Percentiles rank a stretch among this genome's conserved stretches.
phyloP scores from a whole-genome alignment of 805 yeast genomes.

The Zygosaccharomyces pseudorouxii region DNA sequence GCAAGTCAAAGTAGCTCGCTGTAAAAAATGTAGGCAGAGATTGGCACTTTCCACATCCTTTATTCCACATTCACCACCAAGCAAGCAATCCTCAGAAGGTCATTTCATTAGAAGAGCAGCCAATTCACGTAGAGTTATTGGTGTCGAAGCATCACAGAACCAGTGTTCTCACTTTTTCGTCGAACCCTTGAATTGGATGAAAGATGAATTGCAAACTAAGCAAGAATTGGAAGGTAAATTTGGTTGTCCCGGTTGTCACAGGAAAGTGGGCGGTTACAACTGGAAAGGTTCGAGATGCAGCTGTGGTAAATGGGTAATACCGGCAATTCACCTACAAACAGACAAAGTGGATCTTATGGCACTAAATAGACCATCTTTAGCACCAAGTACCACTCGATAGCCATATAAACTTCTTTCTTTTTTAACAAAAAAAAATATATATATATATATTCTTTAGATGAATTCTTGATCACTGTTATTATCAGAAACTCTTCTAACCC shows the following conservation, averaged over 20 bases:
- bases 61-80: constrained; percentile 64
- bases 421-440: background rate
- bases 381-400: background rate
- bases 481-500: constrained; percentile 8
- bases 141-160: constrained; percentile 51
- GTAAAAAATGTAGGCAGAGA: constrained; percentile 74
- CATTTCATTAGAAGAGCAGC: constrained; percentile 62
- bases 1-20: constrained; percentile 47
- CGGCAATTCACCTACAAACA: constrained; percentile 76
- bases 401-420: background rate
- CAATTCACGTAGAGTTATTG: constrained; percentile 55
- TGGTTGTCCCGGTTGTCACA: constrained; percentile 73
- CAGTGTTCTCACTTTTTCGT: constrained; percentile 79
- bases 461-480: constrained; percentile 13
- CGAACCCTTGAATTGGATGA: constrained; percentile 94
- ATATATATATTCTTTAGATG: constrained; percentile 1
- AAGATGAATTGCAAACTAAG: constrained; percentile 56
- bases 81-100: constrained; percentile 57
- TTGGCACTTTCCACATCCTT: constrained; percentile 62
- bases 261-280: constrained; percentile 85
- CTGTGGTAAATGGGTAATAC: constrained; percentile 94
- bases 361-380: constrained; percentile 4
- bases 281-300: constrained; percentile 95
- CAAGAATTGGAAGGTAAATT: constrained; percentile 85
- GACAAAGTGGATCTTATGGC: constrained; percentile 72